Base-by-base conservation (phyloP, 176 grass and related monocot genomes). In the Eleusine coracana region DNA sequence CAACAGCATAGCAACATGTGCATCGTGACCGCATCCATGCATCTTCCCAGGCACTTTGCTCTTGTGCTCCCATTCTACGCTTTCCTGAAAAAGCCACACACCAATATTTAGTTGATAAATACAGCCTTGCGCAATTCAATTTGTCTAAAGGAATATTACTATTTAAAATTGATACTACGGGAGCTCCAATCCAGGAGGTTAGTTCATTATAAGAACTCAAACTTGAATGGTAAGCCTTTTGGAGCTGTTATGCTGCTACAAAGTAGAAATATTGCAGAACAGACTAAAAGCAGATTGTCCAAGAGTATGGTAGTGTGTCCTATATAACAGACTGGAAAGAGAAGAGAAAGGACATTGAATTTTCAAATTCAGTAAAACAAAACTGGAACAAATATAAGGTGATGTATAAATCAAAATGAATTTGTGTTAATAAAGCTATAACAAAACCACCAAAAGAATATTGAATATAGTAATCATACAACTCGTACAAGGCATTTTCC, bases 11-110 rank as follows among this genome's bases (percentile, higher is more conserved):
- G 95, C 82, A 67, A 88, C 75, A 84, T 97, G 92, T 51, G 90
- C 88, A 92, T 97, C 95, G 50, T 97, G 95, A 28, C 95, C 95
- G 79, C 95, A 97, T 75, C 90, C 95, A 90, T 97, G 95, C 95
- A 97, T 97, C 71, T 97, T 97, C 69, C 95, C 95, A 42, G 86
- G 88, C 18, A 93, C 90, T 94, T 98, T 98, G 79, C 92, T 98
- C 83, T 94, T 94, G 87, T 98, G 95, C 51, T 91, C 92, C 95
- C 95, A 98, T 82, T 98, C 95, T 37, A 98, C 95, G 34, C 77
- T 87, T 87, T 97, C 95, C 95, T 97, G 66, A 76, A 76, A 76
- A 84, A 92, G 5, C 16, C 9, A 36, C 51, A 85, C 49, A 62
- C 74, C 36, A 83, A 75, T 55, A 39, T 37, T 80, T 45, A 79